Base-by-base conservation (phyloP, 1,284 basidiomycete genomes). In the Microbotryum saponariae region DNA sequence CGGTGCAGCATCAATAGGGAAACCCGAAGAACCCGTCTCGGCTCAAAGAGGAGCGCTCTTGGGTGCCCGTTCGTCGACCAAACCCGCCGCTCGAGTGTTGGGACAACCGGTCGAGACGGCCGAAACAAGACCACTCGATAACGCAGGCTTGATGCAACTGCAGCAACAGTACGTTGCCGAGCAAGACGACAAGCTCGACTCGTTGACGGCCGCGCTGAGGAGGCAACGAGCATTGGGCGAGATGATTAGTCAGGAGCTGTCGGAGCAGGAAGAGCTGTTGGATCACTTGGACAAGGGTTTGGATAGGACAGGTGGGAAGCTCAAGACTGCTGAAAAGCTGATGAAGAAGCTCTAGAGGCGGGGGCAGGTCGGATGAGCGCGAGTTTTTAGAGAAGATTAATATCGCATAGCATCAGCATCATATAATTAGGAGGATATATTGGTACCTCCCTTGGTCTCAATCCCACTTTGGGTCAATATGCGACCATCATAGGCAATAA, bases 191-290 rank as follows among this genome's bases (percentile, higher is more conserved):
- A 87, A 93, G 72, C 80, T 96, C 29, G 79, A 85, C 14, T 82
- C 86, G 66, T 79, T 98, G 46, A 85, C 88, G 0, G 82, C 88
- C 0, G 85, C 96, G 62, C 78, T 98, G n/a, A 82, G 84, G 65
- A 81, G 90, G 48, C 93, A 97, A 77, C 82, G 85, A 68, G 84
- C 88, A 59, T 82, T 97, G 52, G 94, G 93, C 12, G 80, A 89
- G 66, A 90, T 91, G 20, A 97, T 98, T 66, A 81, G 83, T 61
- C 80, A 82, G 58, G 94, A 98, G 78, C 83, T 98, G 62, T 79
- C 78, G 7, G 78, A 85, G 69, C 94, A 97, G 77, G 92, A 85
- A 69, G 90, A 93, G 72, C 76, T 96, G 76, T 77, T 97, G 68
- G 88, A 93, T 72, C 83, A 84, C 71, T 77, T 97, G 58, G 81